Evolutionary conservation across 2,329 filamentous ascomycete species (phyloP).

Genomic region (Aspergillus eucalypticola): DNA sequence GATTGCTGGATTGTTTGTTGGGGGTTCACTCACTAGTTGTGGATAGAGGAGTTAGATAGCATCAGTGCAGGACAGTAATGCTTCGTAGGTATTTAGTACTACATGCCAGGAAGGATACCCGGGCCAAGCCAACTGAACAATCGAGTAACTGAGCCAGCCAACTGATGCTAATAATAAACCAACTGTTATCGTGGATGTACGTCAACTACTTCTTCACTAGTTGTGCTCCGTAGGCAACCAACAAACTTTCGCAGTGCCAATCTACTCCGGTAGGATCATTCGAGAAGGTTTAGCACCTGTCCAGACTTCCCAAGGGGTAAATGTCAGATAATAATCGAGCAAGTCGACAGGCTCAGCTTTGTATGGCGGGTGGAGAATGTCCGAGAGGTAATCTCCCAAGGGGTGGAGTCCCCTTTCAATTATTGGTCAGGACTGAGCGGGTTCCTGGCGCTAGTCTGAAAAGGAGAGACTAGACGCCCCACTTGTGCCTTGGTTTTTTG

Average conservation of each 20-base stretch:
- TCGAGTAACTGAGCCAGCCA: too few relatives aligned
- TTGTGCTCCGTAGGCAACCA: background rate
- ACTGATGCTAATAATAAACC: conserved; percentile 2
- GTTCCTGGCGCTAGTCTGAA: conserved; percentile 30
- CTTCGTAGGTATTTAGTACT: background rate
- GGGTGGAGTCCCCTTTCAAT: background rate
- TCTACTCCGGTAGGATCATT: background rate
- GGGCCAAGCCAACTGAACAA: background rate
- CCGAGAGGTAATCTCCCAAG: conserved; percentile 2
- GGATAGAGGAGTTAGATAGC: background rate
- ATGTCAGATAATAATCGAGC: background rate
- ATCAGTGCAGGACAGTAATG: background rate
- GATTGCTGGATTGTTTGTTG: background rate
- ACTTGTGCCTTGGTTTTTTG: conserved; percentile 1
- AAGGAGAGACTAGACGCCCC: background rate
- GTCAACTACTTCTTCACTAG: too few relatives aligned
- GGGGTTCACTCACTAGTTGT: too few relatives aligned
- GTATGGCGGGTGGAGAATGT: conserved; percentile 5
- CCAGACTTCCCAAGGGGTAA: background rate
- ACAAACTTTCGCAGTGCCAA: background rate
- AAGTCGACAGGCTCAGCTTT: background rate
- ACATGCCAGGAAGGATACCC: background rate
- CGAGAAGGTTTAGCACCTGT: background rate
- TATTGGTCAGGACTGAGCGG: conserved; percentile 8
- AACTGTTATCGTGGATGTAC: too few relatives aligned